Percentiles rank a stretch among this genome's conserved stretches.
Evolutionary conservation across 1,139 yeast genomes (phyloP).

Genomic region (Geotrichum australiense): DNA sequence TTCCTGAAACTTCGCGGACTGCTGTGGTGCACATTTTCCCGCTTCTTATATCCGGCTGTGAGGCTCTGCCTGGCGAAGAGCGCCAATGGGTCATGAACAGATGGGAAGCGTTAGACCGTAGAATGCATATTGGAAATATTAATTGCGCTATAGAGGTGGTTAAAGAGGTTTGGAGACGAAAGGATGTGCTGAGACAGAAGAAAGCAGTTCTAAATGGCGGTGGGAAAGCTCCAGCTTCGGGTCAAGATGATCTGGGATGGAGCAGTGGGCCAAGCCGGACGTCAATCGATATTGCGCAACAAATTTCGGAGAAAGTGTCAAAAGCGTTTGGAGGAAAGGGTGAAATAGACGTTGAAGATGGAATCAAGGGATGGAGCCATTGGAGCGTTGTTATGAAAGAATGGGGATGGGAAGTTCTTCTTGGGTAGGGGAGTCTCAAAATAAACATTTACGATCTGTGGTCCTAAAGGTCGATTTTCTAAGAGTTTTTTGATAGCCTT

Average conservation of each 20-base stretch:
- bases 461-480: too few relatives aligned
- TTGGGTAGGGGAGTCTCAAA: slow-evolving; percentile 35
- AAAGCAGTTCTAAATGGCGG: slow-evolving; percentile 3
- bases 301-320: slow-evolving; percentile 42
- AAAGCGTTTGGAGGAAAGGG: slow-evolving; percentile 32
- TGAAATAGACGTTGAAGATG: slow-evolving; percentile 35
- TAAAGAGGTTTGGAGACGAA: slow-evolving; percentile 61
- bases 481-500: too few relatives aligned
- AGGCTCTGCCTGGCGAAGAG: slow-evolving; percentile 50
- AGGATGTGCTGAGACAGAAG: slow-evolving; percentile 37
- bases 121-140: slow-evolving; percentile 59
- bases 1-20: slow-evolving; percentile 53
- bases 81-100: slow-evolving; percentile 55
- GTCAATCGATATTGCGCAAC: slow-evolving; percentile 32
- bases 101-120: slow-evolving; percentile 49
- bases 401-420: slow-evolving; percentile 67
- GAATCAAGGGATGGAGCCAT: slow-evolving; percentile 48
- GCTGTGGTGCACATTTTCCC: slow-evolving; percentile 58
- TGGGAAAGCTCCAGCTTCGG: not conserved
- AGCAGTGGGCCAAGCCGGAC: slow-evolving; percentile 16
- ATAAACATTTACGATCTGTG: too few relatives aligned
- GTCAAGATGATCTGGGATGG: not conserved
- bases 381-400: slow-evolving; percentile 67
- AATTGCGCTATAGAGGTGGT: slow-evolving; percentile 63
- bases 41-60: slow-evolving; percentile 56